Evolutionary conservation across 768 basidiomycete species (phyloP).

Genomic region (Psilocybe subaeruginosa): DNA sequence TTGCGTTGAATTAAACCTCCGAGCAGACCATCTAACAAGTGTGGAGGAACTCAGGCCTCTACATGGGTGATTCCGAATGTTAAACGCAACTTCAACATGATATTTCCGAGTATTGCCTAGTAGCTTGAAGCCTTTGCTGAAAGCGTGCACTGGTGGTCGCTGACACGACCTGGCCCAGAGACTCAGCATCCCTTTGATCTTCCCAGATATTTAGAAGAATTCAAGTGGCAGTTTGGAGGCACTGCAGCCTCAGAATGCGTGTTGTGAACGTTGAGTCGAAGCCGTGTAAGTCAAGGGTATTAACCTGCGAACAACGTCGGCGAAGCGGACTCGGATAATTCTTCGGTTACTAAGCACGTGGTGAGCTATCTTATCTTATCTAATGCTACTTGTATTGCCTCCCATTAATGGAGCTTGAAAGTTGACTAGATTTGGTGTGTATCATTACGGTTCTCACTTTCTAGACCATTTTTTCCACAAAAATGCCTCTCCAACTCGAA

Average conservation of each 20-base stretch:
- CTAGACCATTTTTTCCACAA: too few relatives aligned
- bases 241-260: not conserved
- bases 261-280: constrained; percentile 13
- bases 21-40: not conserved
- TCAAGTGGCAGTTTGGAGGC: not conserved
- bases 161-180: constrained; percentile 28
- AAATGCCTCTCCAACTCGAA: too few relatives aligned
- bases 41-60: not conserved
- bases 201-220: not conserved
- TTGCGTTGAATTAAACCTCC: constrained; percentile 24
- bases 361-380: constrained; percentile 9
- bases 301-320: constrained; percentile 7
- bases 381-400: not conserved
- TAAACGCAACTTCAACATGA: not conserved
- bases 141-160: constrained; percentile 15
- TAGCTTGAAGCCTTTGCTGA: constrained; percentile 6
- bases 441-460: too few relatives aligned
- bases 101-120: constrained; percentile 13
- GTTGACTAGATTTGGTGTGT: too few relatives aligned
- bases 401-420: not conserved
- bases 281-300: constrained; percentile 9
- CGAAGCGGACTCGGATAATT: constrained; percentile 5
- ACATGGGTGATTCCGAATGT: not conserved
- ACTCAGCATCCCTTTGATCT: constrained; percentile 24
- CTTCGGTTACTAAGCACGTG: constrained; percentile 10